Percentiles rank a stretch among this genome's conserved stretches.
Conservation (phyloP, 106 monocot genomes). For the Posidonia australis region DNA sequence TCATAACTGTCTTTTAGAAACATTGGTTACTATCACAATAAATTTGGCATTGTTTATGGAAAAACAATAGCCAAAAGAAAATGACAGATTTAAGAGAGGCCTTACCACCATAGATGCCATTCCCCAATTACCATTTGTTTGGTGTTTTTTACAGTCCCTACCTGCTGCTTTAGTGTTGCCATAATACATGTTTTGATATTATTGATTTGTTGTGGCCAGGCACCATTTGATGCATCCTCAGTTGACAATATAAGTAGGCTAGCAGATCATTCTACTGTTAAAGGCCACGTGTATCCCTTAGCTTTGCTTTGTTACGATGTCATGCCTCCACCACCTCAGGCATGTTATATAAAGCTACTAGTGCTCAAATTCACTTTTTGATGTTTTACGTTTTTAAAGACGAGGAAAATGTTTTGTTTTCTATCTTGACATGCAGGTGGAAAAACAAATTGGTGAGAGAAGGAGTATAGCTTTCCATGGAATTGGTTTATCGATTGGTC, state of each 20-base stretch:
- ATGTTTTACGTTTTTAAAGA: background rate
- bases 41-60: too few relatives aligned
- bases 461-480: conserved; percentile 79
- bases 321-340: conserved; percentile 92
- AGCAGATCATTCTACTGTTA: conserved; percentile 50
- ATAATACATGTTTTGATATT: background rate
- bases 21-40: too few relatives aligned
- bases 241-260: conserved; percentile 95
- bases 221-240: conserved; percentile 77
- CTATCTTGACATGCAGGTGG: conserved; percentile 33
- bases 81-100: too few relatives aligned
- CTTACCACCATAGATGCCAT: too few relatives aligned
- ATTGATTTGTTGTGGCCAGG: conserved; percentile 25
- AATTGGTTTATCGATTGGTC: conserved; percentile 58
- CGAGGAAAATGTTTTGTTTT: background rate
- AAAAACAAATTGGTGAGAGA: conserved; percentile 84
- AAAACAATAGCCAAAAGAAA: too few relatives aligned
- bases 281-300: conserved; percentile 80
- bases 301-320: conserved; percentile 71
- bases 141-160: background rate
- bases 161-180: too few relatives aligned
- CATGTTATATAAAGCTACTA: conserved; percentile 5
- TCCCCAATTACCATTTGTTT: background rate
- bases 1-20: too few relatives aligned
- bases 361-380: background rate